Base-by-base conservation (phyloP, 2,329 filamentous ascomycete genomes). In the Dothideomycetidae sp. region DNA sequence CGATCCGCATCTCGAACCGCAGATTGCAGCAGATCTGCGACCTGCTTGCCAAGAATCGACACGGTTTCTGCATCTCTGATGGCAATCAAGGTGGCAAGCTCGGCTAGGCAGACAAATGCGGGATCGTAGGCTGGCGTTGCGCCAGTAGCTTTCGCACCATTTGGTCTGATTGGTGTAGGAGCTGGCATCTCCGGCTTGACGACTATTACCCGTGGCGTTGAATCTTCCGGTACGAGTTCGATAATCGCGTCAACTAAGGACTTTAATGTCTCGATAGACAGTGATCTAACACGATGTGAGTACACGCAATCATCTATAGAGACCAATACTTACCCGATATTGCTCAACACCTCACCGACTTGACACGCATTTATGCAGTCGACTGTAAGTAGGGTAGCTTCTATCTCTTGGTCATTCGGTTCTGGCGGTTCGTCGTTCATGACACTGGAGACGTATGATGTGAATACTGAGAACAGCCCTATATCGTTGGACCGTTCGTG, bases 401-500 rank as follows among this genome's bases (percentile, higher is more conserved):
- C 90, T 18, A 98, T 69, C 56, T 98, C 90, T 54, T 96, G 88
- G 46, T 96, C 85, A 1, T 90, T 96, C 2, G 90, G 90, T 60
- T 98, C 90, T 0, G 90, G 90, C 10, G 90, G 90, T 53, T 98
- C 90, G 57, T 96, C 90, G 9, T 90, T 92, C 29, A 92, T 90
- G 55, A 98, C 96, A 56, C 88, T 96, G n/a, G 86, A 93, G 19
- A 98, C 85, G 52, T 96, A 98, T 4, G 82, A 93, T 1, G 88
- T 92, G 50, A 98, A 83, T 1, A 88, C 85, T 3, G 86, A 93
- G 55, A 98, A 85, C 34, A 98, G 72, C 4, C 90, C 85, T 2
- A 77, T 76, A 17, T 98, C 90, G 41, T 68, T 73, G 21, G 77
- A 67, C 45, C 83, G 81, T 29, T 81, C 70, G 40, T 78, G 85